Evolutionary conservation across 169 alveolate species (phyloP).

Genomic region (Babesia ovata): DNA sequence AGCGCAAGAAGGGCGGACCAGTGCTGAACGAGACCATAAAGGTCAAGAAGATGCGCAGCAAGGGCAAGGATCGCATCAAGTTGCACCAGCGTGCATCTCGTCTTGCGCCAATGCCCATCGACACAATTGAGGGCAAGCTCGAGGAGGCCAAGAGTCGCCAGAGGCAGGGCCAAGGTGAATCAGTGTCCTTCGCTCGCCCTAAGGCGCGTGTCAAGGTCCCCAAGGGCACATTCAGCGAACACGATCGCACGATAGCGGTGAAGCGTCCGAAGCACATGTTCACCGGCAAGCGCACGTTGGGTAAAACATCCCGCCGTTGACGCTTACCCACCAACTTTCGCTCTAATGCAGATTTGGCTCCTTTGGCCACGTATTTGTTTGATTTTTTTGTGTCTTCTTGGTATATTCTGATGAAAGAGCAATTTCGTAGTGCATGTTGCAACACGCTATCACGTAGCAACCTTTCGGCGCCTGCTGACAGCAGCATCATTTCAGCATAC

Average conservation of each 20-base stretch:
- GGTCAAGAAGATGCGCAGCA: slow-evolving; percentile 62
- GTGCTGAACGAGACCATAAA: slow-evolving; percentile 62
- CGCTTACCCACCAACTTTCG: not conserved
- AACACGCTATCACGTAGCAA: no score
- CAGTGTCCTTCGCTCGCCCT: slow-evolving; percentile 69
- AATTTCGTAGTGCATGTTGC: no score
- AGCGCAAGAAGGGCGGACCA: slow-evolving; percentile 66
- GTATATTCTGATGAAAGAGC: not conserved
- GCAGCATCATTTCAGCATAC: no score
- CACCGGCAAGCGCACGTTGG: slow-evolving; percentile 96
- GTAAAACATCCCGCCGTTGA: slow-evolving; percentile 92
- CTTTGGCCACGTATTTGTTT: not conserved
- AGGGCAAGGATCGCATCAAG: slow-evolving; percentile 55
- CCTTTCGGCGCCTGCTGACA: no score
- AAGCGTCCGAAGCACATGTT: slow-evolving; percentile 93
- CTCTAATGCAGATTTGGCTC: not conserved
- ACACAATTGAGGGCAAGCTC: slow-evolving; percentile 45
- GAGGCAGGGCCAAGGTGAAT: slow-evolving; percentile 62
- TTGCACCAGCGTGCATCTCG: slow-evolving; percentile 41
- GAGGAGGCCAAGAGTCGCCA: slow-evolving; percentile 62
- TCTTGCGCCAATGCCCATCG: slow-evolving; percentile 50
- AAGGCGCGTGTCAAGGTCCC: slow-evolving; percentile 69
- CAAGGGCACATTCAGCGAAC: slow-evolving; percentile 88
- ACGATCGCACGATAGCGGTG: slow-evolving; percentile 87
- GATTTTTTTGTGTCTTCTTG: not conserved